phyloP scores from a whole-genome alignment of 495 filamentous ascomycete genomes.

The Penicillium egyptiacum region DNA sequence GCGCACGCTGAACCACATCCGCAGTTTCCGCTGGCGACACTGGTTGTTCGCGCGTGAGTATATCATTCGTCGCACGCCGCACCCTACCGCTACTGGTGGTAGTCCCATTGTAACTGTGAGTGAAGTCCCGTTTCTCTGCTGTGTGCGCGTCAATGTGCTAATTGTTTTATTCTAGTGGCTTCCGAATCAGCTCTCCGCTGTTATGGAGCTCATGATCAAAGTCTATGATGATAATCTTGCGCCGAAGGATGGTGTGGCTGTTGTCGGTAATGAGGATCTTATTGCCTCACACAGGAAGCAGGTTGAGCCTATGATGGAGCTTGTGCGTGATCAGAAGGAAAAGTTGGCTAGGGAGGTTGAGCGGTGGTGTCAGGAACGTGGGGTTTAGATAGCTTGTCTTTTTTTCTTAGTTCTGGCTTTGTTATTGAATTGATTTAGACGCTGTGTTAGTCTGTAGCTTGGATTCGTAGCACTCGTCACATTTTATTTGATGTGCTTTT shows the following conservation, averaged over 20 bases:
- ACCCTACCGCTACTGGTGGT: conserved; percentile 87
- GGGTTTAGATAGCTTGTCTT: conserved; percentile 36
- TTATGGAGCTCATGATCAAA: conserved; percentile 71
- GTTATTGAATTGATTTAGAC: neutral
- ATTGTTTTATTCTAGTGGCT: conserved; percentile 58
- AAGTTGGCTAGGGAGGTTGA: conserved; percentile 75
- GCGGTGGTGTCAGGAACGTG: conserved; percentile 74
- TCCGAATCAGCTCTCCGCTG: conserved; percentile 77
- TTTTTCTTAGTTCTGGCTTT: neutral
- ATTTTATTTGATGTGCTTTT: neutral
- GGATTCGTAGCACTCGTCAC: neutral
- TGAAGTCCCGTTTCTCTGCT: conserved; percentile 4
- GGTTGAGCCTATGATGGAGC: conserved; percentile 68
- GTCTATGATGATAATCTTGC: conserved; percentile 54
- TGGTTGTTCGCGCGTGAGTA: conserved; percentile 97
- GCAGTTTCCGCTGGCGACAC: conserved; percentile 89
- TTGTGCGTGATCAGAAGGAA: conserved; percentile 64
- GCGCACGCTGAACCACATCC: conserved; percentile 73
- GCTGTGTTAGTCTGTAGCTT: neutral
- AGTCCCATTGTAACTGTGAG: conserved; percentile 82
- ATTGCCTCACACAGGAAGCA: conserved; percentile 40
- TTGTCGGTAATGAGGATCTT: conserved; percentile 28
- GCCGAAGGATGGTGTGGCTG: conserved; percentile 36
- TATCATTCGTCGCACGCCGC: conserved; percentile 76
- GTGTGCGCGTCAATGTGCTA: conserved; percentile 4